Evolutionary conservation across 2,329 filamentous ascomycete genomes (phyloP), one percentile per base, ranked within the genome.

Genomic region (Pseudogymnoascus pannorum): DNA sequence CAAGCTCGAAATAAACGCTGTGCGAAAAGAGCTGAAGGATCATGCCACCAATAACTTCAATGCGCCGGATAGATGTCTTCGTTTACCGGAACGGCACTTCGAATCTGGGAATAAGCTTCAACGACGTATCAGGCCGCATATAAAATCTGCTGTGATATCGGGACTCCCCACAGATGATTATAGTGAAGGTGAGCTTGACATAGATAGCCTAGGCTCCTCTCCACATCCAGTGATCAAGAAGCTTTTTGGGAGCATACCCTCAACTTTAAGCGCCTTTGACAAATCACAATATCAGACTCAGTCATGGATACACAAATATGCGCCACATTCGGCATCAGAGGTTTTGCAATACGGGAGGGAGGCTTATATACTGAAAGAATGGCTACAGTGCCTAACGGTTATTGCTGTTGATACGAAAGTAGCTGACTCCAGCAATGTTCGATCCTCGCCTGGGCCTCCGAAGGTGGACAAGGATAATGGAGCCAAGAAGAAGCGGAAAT

Each of bases 301-400:
- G 26, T 75, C 84, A 7, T 99, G 94, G 94, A 73, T 80, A 1
- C 87, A 93, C 40, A 97, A 97, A 69, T 96, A 97, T 74, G 84
- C 89, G 0, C 94, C 94, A 0, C 75, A 73, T 24, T 78, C 75
- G 35, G 86, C 91, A 2, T 77, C 77, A 3, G 85, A 93, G 62
- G 86, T 97, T 1, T 77, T 99, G 9, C 92, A 97, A 69, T 72
- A 78, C 14, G 87, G 88, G 2, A 81, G 78, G 48, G 91, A 97
- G 72, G 85, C 85, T 1, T 70, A 78, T 1, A 76, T 93, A 7
- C 75, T 99, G 22, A 87, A 86, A 62, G 84, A 93, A 63, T 99
- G 94, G 94, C 77, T 99, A 6, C 80, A 84, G 62, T 85, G 81
- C 33, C 79, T 96, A 51, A 88, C 85, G 62, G 86, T 99, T 0